Percentiles rank a stretch among this genome's conserved stretches.
Evolutionary conservation across 352 stramenopile species (phyloP).

Genomic region (Phytopythium oedochilum): DNA sequence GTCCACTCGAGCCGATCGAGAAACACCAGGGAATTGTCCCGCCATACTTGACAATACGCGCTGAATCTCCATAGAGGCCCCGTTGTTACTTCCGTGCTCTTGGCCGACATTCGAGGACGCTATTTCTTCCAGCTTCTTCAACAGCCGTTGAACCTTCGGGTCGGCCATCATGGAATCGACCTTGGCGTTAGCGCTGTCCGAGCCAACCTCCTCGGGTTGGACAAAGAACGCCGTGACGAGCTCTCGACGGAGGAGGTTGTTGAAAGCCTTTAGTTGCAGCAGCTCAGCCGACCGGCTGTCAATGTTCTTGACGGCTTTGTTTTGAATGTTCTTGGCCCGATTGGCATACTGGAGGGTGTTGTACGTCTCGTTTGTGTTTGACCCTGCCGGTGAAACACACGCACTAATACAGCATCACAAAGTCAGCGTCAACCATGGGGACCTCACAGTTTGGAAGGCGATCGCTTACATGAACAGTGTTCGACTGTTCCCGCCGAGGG

Average conservation of each 20-base stretch:
- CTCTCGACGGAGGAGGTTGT: constrained; percentile 60
- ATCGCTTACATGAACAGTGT: constrained; percentile 81
- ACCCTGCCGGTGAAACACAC: constrained; percentile 74
- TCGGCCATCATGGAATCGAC: constrained; percentile 41
- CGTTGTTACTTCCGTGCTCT: not conserved
- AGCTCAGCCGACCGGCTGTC: constrained; percentile 76
- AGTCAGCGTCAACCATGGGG: not conserved
- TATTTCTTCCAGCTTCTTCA: constrained; percentile 54
- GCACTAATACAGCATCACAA: constrained; percentile 38
- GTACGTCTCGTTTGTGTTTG: constrained; percentile 65
- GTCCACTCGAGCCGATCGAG: not conserved
- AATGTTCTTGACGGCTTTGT: constrained; percentile 88
- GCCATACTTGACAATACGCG: constrained; percentile 1
- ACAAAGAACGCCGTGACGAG: constrained; percentile 56
- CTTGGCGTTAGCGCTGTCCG: constrained; percentile 18
- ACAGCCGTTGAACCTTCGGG: constrained; percentile 40
- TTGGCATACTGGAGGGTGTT: constrained; percentile 88
- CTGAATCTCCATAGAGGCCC: not conserved
- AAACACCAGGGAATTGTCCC: not conserved
- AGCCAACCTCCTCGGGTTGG: constrained; percentile 12
- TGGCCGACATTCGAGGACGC: constrained; percentile 2
- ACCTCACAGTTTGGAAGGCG: not conserved
- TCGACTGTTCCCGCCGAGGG: constrained; percentile 83
- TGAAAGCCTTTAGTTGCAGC: constrained; percentile 59
- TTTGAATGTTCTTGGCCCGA: constrained; percentile 86